Conservation (phyloP, 1,284 basidiomycete species). For the Moesziomyces sp. region DNA sequence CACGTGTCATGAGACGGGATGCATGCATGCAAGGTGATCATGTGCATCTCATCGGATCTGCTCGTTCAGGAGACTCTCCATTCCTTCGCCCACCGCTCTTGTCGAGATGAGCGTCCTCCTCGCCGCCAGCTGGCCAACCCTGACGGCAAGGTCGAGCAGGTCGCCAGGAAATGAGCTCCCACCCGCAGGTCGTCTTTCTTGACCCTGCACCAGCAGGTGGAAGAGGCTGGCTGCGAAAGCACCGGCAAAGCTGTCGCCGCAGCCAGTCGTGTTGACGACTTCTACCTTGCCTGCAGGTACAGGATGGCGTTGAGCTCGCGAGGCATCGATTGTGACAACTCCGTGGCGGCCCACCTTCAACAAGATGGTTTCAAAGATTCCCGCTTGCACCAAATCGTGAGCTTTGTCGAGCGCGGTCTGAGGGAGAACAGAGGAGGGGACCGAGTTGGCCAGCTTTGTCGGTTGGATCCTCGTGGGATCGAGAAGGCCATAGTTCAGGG, state of each 20-base stretch:
- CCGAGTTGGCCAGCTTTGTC: background rate
- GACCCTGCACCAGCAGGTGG: constrained; percentile 3
- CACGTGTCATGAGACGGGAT: too few relatives aligned
- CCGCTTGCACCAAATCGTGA: constrained; percentile 2
- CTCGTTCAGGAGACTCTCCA: constrained; percentile 14
- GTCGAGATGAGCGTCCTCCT: constrained; percentile 25
- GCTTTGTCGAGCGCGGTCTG: constrained; percentile 7
- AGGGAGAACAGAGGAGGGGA: constrained; percentile 1
- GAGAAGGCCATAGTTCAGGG: constrained; percentile 12
- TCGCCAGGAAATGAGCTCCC: constrained; percentile 1
- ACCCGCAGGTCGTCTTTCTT: too few relatives aligned
- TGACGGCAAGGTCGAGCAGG: constrained; percentile 17
- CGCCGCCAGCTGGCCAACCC: constrained; percentile 40
- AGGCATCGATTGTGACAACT: constrained; percentile 24
- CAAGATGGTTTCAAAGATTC: constrained; percentile 31
- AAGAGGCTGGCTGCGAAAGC: constrained; percentile 49
- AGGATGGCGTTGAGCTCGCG: constrained; percentile 26
- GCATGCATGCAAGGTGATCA: background rate
- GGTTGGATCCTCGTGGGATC: background rate
- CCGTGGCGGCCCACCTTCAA: constrained; percentile 49
- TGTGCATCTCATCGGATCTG: background rate
- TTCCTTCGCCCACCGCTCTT: constrained; percentile 31
- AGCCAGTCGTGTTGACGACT: constrained; percentile 60
- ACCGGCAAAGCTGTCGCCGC: constrained; percentile 65
- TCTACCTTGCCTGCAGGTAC: constrained; percentile 20